Evolutionary conservation across 2,329 filamentous ascomycete genomes (phyloP).

Genomic region (Epicoccum sorghinum): DNA sequence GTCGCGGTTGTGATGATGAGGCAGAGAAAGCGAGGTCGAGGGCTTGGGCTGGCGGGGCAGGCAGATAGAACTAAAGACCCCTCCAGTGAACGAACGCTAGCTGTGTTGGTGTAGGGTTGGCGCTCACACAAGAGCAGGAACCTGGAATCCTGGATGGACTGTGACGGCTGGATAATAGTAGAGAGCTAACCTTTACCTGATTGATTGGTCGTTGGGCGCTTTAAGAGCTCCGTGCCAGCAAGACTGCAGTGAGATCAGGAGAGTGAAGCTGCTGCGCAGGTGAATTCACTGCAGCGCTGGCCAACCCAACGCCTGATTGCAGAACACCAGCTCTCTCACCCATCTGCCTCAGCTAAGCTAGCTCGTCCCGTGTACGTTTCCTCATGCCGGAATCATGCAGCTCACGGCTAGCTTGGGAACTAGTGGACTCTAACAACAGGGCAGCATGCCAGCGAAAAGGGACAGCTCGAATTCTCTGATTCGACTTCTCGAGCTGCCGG

Average conservation of each 20-base stretch:
- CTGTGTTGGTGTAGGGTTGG: conserved; percentile 26
- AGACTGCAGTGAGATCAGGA: conserved; percentile 1
- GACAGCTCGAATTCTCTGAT: conserved; percentile 35
- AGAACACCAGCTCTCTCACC: conserved; percentile 20
- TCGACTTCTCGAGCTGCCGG: conserved; percentile 27
- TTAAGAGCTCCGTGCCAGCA: conserved; percentile 1
- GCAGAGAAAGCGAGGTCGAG: conserved; percentile 34
- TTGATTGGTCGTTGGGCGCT: conserved; percentile 3
- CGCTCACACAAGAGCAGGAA: conserved; percentile 22
- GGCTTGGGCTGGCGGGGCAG: conserved; percentile 38
- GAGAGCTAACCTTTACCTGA: neutral
- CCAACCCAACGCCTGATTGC: conserved; percentile 10
- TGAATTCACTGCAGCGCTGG: conserved; percentile 9
- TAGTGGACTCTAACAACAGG: conserved; percentile 32
- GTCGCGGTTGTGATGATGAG: conserved; percentile 20
- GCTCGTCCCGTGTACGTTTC: conserved; percentile 48
- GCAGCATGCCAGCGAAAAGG: conserved; percentile 25
- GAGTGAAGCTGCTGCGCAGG: conserved; percentile 16
- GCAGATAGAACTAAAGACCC: conserved; percentile 38
- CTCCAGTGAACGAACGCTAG: conserved; percentile 44
- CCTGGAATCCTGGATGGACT: neutral
- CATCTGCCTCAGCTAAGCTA: conserved; percentile 16
- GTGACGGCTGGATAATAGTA: conserved; percentile 3
- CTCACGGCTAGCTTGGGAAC: conserved; percentile 25
- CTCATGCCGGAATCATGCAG: conserved; percentile 47